These are phyloP conservation scores for Tetratostichococcus sp. DNA, from an alignment of 139 green algal genomes.

Conservation along the genomic window DNA sequence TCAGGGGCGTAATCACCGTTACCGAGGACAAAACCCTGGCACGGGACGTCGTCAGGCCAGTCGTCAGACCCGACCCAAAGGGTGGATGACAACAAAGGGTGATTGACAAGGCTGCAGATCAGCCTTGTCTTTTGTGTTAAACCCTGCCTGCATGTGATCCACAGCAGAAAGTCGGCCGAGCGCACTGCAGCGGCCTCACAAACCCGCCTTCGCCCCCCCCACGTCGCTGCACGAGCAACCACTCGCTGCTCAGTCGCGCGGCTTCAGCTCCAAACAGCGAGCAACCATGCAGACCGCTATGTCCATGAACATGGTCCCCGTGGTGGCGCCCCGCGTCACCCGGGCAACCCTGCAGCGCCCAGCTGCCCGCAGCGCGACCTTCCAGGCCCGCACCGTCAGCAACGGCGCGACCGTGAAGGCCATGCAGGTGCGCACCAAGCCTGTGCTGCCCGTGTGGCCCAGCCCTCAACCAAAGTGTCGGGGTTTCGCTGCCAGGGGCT, in stretches of 20 bases:
- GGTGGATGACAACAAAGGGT: too few relatives aligned
- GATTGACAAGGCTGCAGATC: too few relatives aligned
- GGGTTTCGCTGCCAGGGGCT: not conserved
- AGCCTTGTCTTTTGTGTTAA: too few relatives aligned
- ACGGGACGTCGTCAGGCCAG: too few relatives aligned
- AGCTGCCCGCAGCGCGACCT: slow-evolving; percentile 1
- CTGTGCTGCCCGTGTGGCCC: not conserved
- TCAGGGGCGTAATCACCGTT: too few relatives aligned
- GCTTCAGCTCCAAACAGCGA: not conserved
- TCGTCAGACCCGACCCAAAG: too few relatives aligned
- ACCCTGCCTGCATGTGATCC: too few relatives aligned
- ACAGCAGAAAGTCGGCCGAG: too few relatives aligned
- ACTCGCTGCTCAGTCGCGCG: not conserved
- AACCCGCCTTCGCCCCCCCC: not conserved
- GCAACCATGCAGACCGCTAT: not conserved
- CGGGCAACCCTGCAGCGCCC: not conserved
- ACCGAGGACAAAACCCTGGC: too few relatives aligned
- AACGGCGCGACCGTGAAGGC: slow-evolving; percentile 23
- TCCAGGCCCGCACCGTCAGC: slow-evolving; percentile 31
- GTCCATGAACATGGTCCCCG: not conserved
- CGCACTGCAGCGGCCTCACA: too few relatives aligned
- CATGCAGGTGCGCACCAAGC: not conserved
- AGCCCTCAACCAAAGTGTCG: not conserved
- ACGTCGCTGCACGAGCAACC: not conserved
- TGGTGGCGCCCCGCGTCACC: not conserved